Evolutionary conservation across 1,139 yeast genomes (phyloP), one percentile per base, ranked within the genome.

Genomic region (Yamadazyma sp.): DNA sequence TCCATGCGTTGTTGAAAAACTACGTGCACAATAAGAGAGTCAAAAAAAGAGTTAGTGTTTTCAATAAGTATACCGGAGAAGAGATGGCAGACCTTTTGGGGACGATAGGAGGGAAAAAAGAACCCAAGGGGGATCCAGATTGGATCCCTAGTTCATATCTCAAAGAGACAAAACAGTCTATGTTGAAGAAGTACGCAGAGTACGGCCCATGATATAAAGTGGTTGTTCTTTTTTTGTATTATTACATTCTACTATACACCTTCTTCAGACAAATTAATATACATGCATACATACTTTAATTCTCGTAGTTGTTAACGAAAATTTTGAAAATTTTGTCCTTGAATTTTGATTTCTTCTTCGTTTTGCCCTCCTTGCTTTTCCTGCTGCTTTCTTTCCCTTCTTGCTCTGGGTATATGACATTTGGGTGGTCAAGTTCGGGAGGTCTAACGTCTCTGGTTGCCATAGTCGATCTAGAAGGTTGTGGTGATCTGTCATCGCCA

Each of bases 301-400:
- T n/a, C n/a, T 61, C 64, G 45, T 66, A 67, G 31, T 56, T 40
- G 43, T 62, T 65, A 14, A 70, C 57, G 44, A 70, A 70, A 41
- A 61, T 63, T 46, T 67, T 69, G 48, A 57, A 58, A 32, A 70
- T 50, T 42, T 54, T 65, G 27, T 60, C 57, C 42, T 59, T 69
- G 46, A 69, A 66, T 39, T 58, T 60, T 29, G 49, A 48, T 18
- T 40, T 40, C 20, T 40, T 36, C 26, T 36, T 36, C 3, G 36
- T 31, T 14, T 35, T 29, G 23, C 37, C 28, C 14, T 17, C 22
- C 31, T 34, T 17, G 22, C 5, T 8, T 20, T 20, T n/a, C 10
- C 14, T 15, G 7, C 20, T 31, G 16, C 16, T 15, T 4, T 16
- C 22, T 6, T 20, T 20, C 8, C 5, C 22, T 6, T 20, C 22